Percentiles rank a stretch among this genome's conserved stretches.
These are phyloP conservation scores for Platanus orientalis DNA, from an alignment of 164 flowering plant genomes.

Conservation along the genomic window DNA sequence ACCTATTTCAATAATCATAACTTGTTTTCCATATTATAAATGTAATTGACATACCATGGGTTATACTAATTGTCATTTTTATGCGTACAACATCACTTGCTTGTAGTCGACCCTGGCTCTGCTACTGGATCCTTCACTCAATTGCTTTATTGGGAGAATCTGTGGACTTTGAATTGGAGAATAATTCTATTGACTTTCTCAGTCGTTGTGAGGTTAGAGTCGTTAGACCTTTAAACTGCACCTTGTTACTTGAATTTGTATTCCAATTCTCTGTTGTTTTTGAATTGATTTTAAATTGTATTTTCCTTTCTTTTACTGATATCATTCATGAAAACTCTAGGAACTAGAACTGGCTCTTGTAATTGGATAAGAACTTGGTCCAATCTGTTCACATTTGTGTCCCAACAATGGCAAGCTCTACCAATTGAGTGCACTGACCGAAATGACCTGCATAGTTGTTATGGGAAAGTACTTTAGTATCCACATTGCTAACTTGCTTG, in stretches of 20 bases:
- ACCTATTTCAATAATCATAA: too few species aligned
- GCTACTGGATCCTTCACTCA: slow-evolving; percentile 94
- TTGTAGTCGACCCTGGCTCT: slow-evolving; percentile 91
- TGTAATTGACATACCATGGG: too few species aligned
- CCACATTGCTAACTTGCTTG: neutral
- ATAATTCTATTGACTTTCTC: slow-evolving; percentile 64
- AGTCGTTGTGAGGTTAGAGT: slow-evolving; percentile 78
- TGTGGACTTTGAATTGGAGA: slow-evolving; percentile 57
- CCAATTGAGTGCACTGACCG: neutral
- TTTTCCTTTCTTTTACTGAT: neutral
- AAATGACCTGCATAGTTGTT: neutral
- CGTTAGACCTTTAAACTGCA: slow-evolving; percentile 6
- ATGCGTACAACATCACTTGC: slow-evolving; percentile 3
- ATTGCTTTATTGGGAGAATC: slow-evolving; percentile 70
- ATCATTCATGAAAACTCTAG: neutral
- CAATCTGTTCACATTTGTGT: neutral
- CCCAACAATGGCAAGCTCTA: neutral
- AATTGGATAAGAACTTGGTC: neutral
- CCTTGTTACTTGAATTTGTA: neutral
- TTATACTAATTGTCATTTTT: neutral
- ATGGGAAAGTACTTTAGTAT: neutral
- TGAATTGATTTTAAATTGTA: neutral
- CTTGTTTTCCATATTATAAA: too few species aligned
- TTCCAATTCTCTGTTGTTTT: neutral
- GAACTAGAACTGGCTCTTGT: neutral